A percentile compares a stretch with the other conserved stretches of the same genome.
Evolutionary conservation across 2,329 filamentous ascomycete species (phyloP).

Genomic region (Ophiostoma pallidulum): DNA sequence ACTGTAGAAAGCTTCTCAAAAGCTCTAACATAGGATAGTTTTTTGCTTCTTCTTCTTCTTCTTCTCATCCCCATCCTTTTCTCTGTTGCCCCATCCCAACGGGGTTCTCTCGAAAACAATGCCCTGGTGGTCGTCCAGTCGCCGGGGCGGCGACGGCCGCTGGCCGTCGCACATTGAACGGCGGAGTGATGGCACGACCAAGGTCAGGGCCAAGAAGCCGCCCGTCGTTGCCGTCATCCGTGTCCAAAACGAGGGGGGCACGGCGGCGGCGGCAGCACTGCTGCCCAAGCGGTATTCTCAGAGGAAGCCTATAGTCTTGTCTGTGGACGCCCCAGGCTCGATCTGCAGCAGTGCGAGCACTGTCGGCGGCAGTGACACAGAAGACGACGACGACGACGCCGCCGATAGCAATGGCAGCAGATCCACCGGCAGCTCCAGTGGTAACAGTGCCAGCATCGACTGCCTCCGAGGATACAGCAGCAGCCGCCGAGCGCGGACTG

Average conservation of each 20-base stretch:
- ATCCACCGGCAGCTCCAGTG: neutral
- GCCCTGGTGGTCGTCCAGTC: constrained; percentile 5
- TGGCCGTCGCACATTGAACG: constrained; percentile 7
- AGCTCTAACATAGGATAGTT: no score
- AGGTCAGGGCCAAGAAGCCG: constrained; percentile 2
- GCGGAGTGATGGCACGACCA: neutral
- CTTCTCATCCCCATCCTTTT: no score
- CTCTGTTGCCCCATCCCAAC: neutral
- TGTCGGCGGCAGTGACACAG: constrained; percentile 1
- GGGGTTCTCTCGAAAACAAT: neutral
- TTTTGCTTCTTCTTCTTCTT: neutral
- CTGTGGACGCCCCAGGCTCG: neutral
- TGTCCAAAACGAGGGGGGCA: neutral
- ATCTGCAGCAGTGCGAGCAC: neutral
- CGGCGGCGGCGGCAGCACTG: neutral
- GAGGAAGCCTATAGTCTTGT: neutral
- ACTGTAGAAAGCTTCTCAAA: no score
- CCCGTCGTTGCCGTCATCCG: neutral
- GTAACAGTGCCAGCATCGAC: no score
- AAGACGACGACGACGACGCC: neutral
- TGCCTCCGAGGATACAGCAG: no score
- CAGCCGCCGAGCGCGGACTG: no score
- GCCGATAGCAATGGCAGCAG: neutral
- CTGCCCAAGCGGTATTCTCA: no score
- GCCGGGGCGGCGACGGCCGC: neutral